Conservation (phyloP, 495 filamentous ascomycete species). For the Annulohypoxylon stygium region DNA sequence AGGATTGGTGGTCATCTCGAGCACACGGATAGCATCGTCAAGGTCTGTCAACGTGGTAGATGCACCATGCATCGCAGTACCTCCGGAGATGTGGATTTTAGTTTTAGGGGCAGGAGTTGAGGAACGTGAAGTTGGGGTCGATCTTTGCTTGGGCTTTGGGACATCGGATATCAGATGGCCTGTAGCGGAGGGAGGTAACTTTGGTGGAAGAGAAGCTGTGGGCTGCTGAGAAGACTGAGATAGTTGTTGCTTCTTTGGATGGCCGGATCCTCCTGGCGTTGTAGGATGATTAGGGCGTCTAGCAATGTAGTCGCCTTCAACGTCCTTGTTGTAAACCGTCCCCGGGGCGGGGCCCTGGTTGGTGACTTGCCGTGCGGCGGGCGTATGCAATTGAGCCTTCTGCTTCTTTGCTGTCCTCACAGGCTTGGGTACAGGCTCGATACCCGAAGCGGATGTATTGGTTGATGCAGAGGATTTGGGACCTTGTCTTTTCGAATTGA, state of each 20-base stretch:
- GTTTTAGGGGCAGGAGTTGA: conserved; percentile 67
- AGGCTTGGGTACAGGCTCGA: conserved; percentile 52
- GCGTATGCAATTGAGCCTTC: conserved; percentile 70
- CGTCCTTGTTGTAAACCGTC: conserved; percentile 57
- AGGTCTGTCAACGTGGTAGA: conserved; percentile 84
- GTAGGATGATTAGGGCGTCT: conserved; percentile 52
- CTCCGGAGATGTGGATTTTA: conserved; percentile 77
- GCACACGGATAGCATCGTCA: conserved; percentile 88
- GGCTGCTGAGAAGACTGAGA: conserved; percentile 55
- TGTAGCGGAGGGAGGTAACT: conserved; percentile 74
- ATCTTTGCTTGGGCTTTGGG: conserved; percentile 71
- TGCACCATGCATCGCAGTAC: conserved; percentile 79
- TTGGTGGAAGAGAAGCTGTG: conserved; percentile 57
- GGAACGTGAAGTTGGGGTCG: conserved; percentile 65
- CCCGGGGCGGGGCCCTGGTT: conserved; percentile 54
- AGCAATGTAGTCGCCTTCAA: conserved; percentile 57
- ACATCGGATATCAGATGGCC: conserved; percentile 85
- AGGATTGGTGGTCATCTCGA: conserved; percentile 92
- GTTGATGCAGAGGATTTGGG: conserved; percentile 49
- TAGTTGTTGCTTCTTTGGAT: conserved; percentile 56
- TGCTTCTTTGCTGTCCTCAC: conserved; percentile 65
- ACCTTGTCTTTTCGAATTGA: conserved; percentile 78
- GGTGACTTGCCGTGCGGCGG: conserved; percentile 75
- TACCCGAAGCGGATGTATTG: conserved; percentile 29
- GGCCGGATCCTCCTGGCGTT: conserved; percentile 48